Evolutionary conservation across 805 yeast species (phyloP), one percentile per base, ranked within the genome.

Genomic region (Yamadazyma sp.): DNA sequence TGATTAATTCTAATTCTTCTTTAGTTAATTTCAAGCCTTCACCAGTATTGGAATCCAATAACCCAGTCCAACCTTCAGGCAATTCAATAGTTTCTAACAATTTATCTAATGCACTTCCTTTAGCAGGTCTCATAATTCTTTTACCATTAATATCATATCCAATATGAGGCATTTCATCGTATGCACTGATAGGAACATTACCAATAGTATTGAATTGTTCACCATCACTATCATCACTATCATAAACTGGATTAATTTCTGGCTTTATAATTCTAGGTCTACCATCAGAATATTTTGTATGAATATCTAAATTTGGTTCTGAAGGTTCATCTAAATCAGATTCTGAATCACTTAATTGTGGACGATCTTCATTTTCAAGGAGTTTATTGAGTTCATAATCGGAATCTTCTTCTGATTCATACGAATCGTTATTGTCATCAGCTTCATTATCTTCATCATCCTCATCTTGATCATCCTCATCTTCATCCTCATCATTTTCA

Each of bases 11-110:
- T 52, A 89, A 71, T 62, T 93, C 98, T 55, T 91, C 97, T 35
- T 75, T 73, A 6, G 87, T 78, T 45, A 93, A 69, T 48, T 93
- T 88, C 65, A 93, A 73, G 35, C 86, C 72, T 7, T 79, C 60
- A 42, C 98, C 99, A 5, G 98, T 87, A 52, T 80, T 75, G 52
- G 86, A 83, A 60, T 93, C 98, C 42, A 91, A 65, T 42, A 93
- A 70, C 30, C 99, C 99, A 11, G 98, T 93, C 98, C 98, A 93
- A 17, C 98, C 98, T 62, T 86, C 94, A 10, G 98, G 98, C 44
- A 93, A 70, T 43, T 93, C 99, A 42, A 93, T 93, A 20, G 80
- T 71, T 53, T 91, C 98, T 45, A 93, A 67, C 43, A 93, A 73
- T 52, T 82, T 84, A 53, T 93, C 98, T 46, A 93, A 73, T 1